These are phyloP conservation scores for Pseudophaeomoniella oleicola DNA, from an alignment of 2,329 filamentous ascomycete genomes.

Conservation along the genomic window DNA sequence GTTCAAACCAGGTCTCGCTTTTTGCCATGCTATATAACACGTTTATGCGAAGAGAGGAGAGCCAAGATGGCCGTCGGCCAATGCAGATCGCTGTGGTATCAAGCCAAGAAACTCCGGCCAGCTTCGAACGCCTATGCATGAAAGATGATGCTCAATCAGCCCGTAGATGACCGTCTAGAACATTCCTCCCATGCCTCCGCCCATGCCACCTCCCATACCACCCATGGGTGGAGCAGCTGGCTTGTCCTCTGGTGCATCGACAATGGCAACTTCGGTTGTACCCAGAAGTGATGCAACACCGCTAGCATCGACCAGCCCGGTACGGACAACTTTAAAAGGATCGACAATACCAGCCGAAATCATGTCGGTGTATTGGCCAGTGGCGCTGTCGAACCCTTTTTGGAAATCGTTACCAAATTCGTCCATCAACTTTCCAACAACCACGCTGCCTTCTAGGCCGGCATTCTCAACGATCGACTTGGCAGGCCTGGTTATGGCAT, in stretches of 20 bases:
- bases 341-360: slow-evolving; percentile 93
- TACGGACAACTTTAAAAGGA: slow-evolving; percentile 98
- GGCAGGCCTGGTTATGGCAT: slow-evolving; percentile 88
- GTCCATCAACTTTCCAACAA: slow-evolving; percentile 95
- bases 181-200: slow-evolving; percentile 51
- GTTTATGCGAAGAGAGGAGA: neutral
- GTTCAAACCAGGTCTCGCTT: too few relatives aligned
- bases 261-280: slow-evolving; percentile 95
- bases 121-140: neutral
- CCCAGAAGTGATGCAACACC: slow-evolving; percentile 94
- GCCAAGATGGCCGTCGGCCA: neutral
- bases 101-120: neutral
- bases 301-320: slow-evolving; percentile 82
- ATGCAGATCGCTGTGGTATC: neutral
- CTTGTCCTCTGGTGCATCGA: slow-evolving; percentile 93
- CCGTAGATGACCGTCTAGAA: slow-evolving; percentile 32
- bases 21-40: too few relatives aligned
- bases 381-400: slow-evolving; percentile 92
- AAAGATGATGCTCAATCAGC: neutral
- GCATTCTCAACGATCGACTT: slow-evolving; percentile 96
- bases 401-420: slow-evolving; percentile 89
- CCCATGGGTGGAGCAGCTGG: slow-evolving; percentile 36
- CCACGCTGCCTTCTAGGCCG: slow-evolving; percentile 84
- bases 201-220: slow-evolving; percentile 36
- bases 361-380: slow-evolving; percentile 99